phyloP scores from a whole-genome alignment of 148 eudicot species.

The Simmondsia chinensis region DNA sequence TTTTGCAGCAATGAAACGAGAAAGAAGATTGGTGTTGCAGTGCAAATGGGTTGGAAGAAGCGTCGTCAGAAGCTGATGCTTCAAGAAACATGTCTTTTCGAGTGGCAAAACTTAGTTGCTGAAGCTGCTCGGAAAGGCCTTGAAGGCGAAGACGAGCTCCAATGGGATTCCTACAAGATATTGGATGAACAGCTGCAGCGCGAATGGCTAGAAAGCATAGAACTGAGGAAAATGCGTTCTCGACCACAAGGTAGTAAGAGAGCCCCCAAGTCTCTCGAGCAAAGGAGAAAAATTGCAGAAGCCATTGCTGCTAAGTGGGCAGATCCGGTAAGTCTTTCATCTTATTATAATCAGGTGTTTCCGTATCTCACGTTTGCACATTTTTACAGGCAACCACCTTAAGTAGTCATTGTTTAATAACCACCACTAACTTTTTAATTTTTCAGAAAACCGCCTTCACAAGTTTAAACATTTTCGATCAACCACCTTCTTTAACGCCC shows the following conservation, averaged over 20 bases:
- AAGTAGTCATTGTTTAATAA: no score
- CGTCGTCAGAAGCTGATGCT: conserved; percentile 51
- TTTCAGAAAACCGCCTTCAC: no score
- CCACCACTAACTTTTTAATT: no score
- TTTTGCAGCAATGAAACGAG: conserved; percentile 70
- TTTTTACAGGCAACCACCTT: background rate
- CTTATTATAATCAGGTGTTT: background rate
- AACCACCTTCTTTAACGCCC: no score
- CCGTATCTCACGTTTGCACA: background rate
- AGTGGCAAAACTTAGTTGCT: conserved; percentile 81
- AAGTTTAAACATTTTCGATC: no score
- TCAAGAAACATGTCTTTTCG: conserved; percentile 62
- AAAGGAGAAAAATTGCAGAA: conserved; percentile 73
- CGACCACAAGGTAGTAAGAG: conserved; percentile 45
- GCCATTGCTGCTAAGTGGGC: conserved; percentile 96
- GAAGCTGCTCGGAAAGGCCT: conserved; percentile 63
- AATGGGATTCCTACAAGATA: conserved; percentile 76
- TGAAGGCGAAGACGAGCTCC: conserved; percentile 58
- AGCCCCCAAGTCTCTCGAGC: conserved; percentile 86
- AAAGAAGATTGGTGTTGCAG: conserved; percentile 60
- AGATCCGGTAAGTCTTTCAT: conserved; percentile 67
- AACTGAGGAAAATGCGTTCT: conserved; percentile 34
- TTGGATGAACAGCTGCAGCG: conserved; percentile 47
- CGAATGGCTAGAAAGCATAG: conserved; percentile 66
- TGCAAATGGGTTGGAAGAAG: conserved; percentile 69